Percentiles rank a stretch among this genome's conserved stretches.
These are phyloP conservation scores for Myxozyma nipponensis DNA, from an alignment of 805 yeast genomes.

Conservation along the genomic window DNA sequence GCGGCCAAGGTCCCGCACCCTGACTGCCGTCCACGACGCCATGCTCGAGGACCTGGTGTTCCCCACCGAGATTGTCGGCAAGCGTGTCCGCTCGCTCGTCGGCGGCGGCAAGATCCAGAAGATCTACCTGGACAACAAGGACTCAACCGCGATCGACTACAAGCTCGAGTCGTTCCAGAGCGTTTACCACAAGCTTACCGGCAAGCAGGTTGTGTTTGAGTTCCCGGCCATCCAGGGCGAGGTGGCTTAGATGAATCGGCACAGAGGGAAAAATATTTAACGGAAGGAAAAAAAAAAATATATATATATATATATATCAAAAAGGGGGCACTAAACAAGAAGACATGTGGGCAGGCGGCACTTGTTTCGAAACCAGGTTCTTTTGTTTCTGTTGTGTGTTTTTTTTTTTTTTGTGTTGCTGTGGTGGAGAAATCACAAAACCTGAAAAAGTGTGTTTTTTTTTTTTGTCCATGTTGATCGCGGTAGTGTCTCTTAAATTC, in stretches of 20 bases:
- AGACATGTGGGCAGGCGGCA: no score
- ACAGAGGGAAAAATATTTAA: no score
- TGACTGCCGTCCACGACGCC: slow-evolving; percentile 97
- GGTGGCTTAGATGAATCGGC: slow-evolving; percentile 36
- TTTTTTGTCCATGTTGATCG: no score
- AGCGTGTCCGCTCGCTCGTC: slow-evolving; percentile 97
- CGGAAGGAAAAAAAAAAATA: no score
- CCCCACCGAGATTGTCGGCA: slow-evolving; percentile 99
- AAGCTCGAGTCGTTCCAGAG: slow-evolving; percentile 99
- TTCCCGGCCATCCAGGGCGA: slow-evolving; percentile 52
- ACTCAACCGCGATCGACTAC: slow-evolving; percentile 93
- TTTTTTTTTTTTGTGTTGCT: no score
- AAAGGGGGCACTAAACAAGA: no score
- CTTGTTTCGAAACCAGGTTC: no score
- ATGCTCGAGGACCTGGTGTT: slow-evolving; percentile 97
- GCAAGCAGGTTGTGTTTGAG: slow-evolving; percentile 99
- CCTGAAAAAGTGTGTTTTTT: no score
- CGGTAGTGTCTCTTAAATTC: no score
- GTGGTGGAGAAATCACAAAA: no score
- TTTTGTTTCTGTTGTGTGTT: no score
- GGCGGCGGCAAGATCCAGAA: slow-evolving; percentile 99
- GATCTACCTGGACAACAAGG: slow-evolving; percentile 92
- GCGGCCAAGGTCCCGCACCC: slow-evolving; percentile 99
- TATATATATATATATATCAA: no score
- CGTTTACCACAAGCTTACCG: slow-evolving; percentile 96